Evolutionary conservation across 2,329 filamentous ascomycete species (phyloP), one percentile per base, ranked within the genome.

Genomic region (Myriosclerotinia curreyana): DNA sequence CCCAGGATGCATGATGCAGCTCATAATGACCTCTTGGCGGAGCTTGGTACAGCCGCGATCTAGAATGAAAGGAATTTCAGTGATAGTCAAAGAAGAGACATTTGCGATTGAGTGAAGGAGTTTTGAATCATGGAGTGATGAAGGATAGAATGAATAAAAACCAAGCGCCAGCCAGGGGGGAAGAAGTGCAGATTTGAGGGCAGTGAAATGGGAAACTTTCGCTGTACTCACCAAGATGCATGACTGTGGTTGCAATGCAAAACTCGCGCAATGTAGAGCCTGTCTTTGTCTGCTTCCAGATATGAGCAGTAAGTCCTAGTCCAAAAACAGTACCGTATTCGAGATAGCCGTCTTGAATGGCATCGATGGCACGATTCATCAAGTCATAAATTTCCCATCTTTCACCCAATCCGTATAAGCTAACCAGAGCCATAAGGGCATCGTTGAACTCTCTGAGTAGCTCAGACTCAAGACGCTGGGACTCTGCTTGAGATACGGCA

Each of bases 291-390:
- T 50, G 42, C 8, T 56, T 28, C 42, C 66, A 66, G 22, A 70
- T 62, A 40, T 38, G 15, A 2, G 46, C 17, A 22, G 62, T 25
- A 9, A 67, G 46, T 15, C 63, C 66, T 7, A 65, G 64, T 12
- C 68, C 65, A 25, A 67, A 67, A 42, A 66, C 63, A 11, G 60
- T 66, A 14, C 66, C 64, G 34, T 64, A 67, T 14, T 66, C 56
- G n/a, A 54, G 64, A 48, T 65, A 68, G 2, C 65, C 66, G 63
- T 70, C 66, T 56, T 70, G 67, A 58, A 71, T 65, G 14, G 54
- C 56, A 55, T 71, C 69, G 20, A 69, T 66, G 4, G 66, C 48
- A 9, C 63, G 65, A 55, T 71, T 70, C 52, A 66, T 63, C 17
- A 71, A 38, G 17, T 62, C 52, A 8, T 63, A 25, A 28, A 68